Evolutionary conservation across 1,139 yeast species (phyloP).

Genomic region (Candida gigantensis): DNA sequence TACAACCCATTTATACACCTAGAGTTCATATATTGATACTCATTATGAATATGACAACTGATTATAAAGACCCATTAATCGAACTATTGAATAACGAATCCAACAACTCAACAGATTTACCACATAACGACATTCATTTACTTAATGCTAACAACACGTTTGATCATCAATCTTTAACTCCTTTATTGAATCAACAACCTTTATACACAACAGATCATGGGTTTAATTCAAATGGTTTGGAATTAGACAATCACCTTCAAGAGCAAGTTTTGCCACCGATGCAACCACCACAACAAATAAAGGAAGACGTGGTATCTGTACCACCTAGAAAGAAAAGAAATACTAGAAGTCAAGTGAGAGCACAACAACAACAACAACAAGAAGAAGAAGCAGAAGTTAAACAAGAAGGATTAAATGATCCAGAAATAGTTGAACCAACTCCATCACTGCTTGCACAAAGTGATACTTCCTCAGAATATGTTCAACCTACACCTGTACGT

Average conservation of each 20-base stretch:
- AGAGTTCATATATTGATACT: background rate
- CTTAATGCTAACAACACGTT: slow-evolving; percentile 27
- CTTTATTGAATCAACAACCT: slow-evolving; percentile 16
- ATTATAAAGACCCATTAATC: slow-evolving; percentile 13
- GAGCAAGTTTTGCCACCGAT: slow-evolving; percentile 9
- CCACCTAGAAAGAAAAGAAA: slow-evolving; percentile 5
- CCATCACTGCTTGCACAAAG: background rate
- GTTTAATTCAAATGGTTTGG: slow-evolving; percentile 1
- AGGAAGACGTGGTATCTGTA: background rate
- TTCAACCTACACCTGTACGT: slow-evolving; percentile 11
- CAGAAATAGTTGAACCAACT: slow-evolving; percentile 1
- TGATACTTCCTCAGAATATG: slow-evolving; percentile 2
- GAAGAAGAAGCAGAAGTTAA: slow-evolving; percentile 4
- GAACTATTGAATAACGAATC: slow-evolving; percentile 10
- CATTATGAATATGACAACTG: slow-evolving; percentile 11
- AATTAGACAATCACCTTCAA: slow-evolving; percentile 7
- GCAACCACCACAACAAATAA: slow-evolving; percentile 1
- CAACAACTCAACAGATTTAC: background rate
- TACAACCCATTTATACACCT: background rate
- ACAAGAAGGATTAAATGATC: slow-evolving; percentile 5
- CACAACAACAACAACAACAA: slow-evolving; percentile 3
- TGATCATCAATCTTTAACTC: slow-evolving; percentile 13
- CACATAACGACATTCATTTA: slow-evolving; percentile 33
- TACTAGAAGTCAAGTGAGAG: slow-evolving; percentile 4
- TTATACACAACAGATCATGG: slow-evolving; percentile 9